These are phyloP conservation scores for Begonia fuchsioides DNA, from an alignment of 306 rosid genomes.

Conservation along the genomic window DNA sequence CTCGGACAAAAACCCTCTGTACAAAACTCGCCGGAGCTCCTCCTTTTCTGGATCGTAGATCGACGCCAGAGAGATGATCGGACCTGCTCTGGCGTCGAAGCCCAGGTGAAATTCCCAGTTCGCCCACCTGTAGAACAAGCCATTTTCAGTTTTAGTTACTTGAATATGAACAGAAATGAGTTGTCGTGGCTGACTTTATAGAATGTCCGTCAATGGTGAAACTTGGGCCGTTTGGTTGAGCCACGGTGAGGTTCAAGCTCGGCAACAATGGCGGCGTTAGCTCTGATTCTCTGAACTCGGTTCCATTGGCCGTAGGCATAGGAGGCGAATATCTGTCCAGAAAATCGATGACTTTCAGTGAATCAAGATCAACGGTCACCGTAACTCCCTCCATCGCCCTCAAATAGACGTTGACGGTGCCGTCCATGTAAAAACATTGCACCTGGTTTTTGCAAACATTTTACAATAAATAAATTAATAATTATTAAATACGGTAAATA, in stretches of 20 bases:
- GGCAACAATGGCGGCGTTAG: constrained; percentile 22
- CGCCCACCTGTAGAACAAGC: constrained; percentile 32
- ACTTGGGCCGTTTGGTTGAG: constrained; percentile 7
- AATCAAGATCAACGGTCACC: constrained; percentile 21
- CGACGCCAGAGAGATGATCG: constrained; percentile 45
- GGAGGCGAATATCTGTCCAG: constrained; percentile 14
- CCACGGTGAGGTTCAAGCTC: constrained; percentile 1
- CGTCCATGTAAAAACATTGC: constrained; percentile 13
- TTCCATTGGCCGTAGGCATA: constrained; percentile 19
- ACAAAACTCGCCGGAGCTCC: constrained; percentile 28
- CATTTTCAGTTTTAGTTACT: neutral
- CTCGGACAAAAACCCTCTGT: constrained; percentile 47
- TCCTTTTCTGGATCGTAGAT: constrained; percentile 33
- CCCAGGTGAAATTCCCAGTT: constrained; percentile 29
- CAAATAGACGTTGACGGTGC: constrained; percentile 19
- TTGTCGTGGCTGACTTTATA: constrained; percentile 4
- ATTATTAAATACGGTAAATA: neutral
- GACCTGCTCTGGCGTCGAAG: constrained; percentile 34
- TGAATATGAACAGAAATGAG: neutral
- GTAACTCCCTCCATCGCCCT: constrained; percentile 26
- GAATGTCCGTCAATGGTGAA: constrained; percentile 15
- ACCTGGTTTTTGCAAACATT: too few species aligned
- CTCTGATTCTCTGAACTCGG: constrained; percentile 15
- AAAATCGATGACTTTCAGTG: constrained; percentile 18
- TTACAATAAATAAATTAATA: too few species aligned